A percentile compares a stretch with the other conserved stretches of the same genome.
Evolutionary conservation across 495 filamentous ascomycete genomes (phyloP).

Genomic region (Choiromyces venosus): DNA sequence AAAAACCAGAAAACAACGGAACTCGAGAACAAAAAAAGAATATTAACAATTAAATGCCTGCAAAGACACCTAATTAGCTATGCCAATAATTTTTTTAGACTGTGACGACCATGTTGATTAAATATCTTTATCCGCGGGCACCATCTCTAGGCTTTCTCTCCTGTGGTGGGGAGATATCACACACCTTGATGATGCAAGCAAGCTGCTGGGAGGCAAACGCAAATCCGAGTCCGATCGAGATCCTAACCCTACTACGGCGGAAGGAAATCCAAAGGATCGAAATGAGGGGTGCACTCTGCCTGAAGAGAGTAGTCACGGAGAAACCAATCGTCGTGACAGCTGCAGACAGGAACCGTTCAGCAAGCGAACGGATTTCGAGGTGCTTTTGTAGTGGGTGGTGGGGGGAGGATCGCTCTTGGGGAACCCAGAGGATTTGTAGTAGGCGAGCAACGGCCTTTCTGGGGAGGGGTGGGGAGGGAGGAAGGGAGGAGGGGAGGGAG

Average conservation of each 20-base stretch:
- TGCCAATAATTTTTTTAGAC: not conserved
- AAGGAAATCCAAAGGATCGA: slow-evolving; percentile 39
- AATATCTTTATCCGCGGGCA: slow-evolving; percentile 1
- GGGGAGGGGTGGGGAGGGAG: slow-evolving; percentile 24
- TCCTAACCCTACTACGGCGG: slow-evolving; percentile 32
- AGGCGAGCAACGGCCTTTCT: slow-evolving; percentile 35
- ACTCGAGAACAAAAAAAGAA: slow-evolving; percentile 33
- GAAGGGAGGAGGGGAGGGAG: slow-evolving; percentile 18
- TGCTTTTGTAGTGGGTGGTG: slow-evolving; percentile 7
- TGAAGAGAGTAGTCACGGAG: slow-evolving; percentile 40
- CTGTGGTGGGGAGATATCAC: slow-evolving; percentile 10
- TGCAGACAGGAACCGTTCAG: slow-evolving; percentile 21
- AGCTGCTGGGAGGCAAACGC: slow-evolving; percentile 33
- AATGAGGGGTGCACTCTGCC: slow-evolving; percentile 39
- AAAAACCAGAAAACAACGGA: slow-evolving; percentile 28
- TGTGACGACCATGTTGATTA: not conserved
- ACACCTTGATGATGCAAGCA: slow-evolving; percentile 38
- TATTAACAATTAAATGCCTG: slow-evolving; percentile 40
- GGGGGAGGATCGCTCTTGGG: slow-evolving; percentile 26
- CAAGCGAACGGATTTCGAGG: slow-evolving; percentile 26
- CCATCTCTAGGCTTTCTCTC: not conserved
- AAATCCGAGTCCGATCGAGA: slow-evolving; percentile 40
- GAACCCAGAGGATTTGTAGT: slow-evolving; percentile 39
- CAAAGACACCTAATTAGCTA: slow-evolving; percentile 22
- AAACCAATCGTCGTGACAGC: slow-evolving; percentile 39